Evolutionary conservation across 768 basidiomycete species (phyloP).

Genomic region (Cantharellus anzutake): DNA sequence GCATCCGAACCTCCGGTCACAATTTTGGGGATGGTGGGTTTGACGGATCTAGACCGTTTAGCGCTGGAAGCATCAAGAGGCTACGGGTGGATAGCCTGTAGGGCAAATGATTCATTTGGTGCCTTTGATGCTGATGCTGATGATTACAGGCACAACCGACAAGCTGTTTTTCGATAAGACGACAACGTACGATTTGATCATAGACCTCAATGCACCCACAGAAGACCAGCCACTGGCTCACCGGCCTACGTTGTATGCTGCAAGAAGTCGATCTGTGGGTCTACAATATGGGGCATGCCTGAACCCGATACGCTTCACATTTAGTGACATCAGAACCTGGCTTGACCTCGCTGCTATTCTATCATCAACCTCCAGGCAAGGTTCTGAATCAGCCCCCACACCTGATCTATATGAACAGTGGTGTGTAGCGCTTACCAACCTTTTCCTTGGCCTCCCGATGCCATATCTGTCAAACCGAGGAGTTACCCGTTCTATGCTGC

Average conservation of each 20-base stretch:
- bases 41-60: slow-evolving; percentile 49
- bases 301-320: slow-evolving; percentile 50
- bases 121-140: background rate
- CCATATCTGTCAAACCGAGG: background rate
- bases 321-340: slow-evolving; percentile 75
- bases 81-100: slow-evolving; percentile 69
- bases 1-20: slow-evolving; percentile 2
- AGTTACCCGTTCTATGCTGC: background rate
- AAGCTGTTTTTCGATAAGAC: slow-evolving; percentile 72
- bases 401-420: background rate
- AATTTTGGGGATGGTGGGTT: slow-evolving; percentile 64
- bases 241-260: slow-evolving; percentile 14
- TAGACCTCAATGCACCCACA: slow-evolving; percentile 52
- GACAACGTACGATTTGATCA: slow-evolving; percentile 56
- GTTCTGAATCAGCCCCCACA: background rate
- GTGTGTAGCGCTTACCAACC: background rate
- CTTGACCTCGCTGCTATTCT: slow-evolving; percentile 57
- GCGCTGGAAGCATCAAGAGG: slow-evolving; percentile 36
- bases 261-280: background rate
- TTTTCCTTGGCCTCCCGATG: background rate
- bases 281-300: slow-evolving; percentile 18
- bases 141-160: slow-evolving; percentile 46
- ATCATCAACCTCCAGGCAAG: slow-evolving; percentile 3
- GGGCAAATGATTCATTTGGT: slow-evolving; percentile 10
- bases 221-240: slow-evolving; percentile 9